Conservation (phyloP, 164 flowering plant species). For the Macadamia integrifolia region DNA sequence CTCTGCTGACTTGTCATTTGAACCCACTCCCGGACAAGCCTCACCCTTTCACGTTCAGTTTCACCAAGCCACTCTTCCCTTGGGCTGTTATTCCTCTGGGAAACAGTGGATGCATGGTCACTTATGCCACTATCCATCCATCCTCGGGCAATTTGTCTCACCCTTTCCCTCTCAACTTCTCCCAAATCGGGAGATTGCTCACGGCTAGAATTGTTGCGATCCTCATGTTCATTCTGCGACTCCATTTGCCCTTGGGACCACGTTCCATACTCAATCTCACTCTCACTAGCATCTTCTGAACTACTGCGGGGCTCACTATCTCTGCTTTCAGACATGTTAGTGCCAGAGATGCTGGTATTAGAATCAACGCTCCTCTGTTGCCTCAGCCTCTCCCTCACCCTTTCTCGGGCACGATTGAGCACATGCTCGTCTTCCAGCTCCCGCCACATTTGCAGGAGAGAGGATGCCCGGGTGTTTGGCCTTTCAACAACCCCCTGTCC, state of each 20-base stretch:
- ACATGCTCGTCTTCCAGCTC: constrained; percentile 73
- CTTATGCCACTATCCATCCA: constrained; percentile 75
- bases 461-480: constrained; percentile 23
- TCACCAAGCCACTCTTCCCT: constrained; percentile 80
- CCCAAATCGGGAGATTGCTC: constrained; percentile 77
- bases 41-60: constrained; percentile 70
- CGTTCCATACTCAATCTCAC: constrained; percentile 51
- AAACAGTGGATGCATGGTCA: constrained; percentile 44
- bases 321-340: constrained; percentile 35
- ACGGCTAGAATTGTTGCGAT: constrained; percentile 46
- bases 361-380: constrained; percentile 50
- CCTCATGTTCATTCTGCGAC: constrained; percentile 31
- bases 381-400: constrained; percentile 30
- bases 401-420: constrained; percentile 47
- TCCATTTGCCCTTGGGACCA: constrained; percentile 53
- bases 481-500: constrained; percentile 32
- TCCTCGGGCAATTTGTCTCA: constrained; percentile 72
- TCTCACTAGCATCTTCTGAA: constrained; percentile 47
- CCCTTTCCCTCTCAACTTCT: constrained; percentile 77
- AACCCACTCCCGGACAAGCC: constrained; percentile 71
- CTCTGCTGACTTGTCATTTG: constrained; percentile 79
- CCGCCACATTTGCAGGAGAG: constrained; percentile 73
- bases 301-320: constrained; percentile 47
- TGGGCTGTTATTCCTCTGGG: constrained; percentile 33
- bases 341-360: constrained; percentile 31